Evolutionary conservation across 2,329 filamentous ascomycete species (phyloP).

Genomic region (Alternaria novae-zelandiae): DNA sequence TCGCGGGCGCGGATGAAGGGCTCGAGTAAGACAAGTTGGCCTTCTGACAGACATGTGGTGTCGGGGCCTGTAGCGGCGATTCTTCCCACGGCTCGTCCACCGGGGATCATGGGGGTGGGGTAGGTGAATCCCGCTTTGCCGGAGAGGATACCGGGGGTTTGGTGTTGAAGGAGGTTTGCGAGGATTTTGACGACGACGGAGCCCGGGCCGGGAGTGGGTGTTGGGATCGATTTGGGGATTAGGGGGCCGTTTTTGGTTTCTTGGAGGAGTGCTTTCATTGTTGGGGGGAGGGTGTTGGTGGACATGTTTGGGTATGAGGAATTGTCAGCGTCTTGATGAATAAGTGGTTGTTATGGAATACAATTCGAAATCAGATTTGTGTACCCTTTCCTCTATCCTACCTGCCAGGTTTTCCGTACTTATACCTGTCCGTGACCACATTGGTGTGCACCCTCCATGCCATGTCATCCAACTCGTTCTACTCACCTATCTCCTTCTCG

Average conservation of each 20-base stretch:
- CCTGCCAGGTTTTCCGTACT: neutral
- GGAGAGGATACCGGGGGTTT: constrained; percentile 6
- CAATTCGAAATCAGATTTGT: neutral
- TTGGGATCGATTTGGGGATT: constrained; percentile 35
- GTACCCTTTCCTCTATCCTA: neutral
- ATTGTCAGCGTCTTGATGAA: neutral
- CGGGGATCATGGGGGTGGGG: constrained; percentile 4
- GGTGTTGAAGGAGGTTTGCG: constrained; percentile 24
- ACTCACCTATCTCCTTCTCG: neutral
- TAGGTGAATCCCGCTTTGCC: constrained; percentile 10
- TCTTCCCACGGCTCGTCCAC: constrained; percentile 23
- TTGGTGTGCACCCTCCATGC: neutral
- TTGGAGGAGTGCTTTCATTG: constrained; percentile 40
- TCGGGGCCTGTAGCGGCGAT: constrained; percentile 37
- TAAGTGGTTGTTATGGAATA: too few species aligned
- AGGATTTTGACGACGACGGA: constrained; percentile 50
- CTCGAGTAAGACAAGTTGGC: constrained; percentile 49
- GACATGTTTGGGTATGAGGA: neutral
- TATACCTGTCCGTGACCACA: neutral
- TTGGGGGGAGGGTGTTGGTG: constrained; percentile 6
- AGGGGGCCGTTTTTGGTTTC: constrained; percentile 29
- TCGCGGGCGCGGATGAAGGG: constrained; percentile 47
- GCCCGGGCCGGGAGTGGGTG: constrained; percentile 40
- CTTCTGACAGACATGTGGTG: constrained; percentile 29
- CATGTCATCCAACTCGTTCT: neutral